Evolutionary conservation across 148 eudicot species (phyloP), one percentile per base, ranked within the genome.

Genomic region (Vaccinium darrowii): DNA sequence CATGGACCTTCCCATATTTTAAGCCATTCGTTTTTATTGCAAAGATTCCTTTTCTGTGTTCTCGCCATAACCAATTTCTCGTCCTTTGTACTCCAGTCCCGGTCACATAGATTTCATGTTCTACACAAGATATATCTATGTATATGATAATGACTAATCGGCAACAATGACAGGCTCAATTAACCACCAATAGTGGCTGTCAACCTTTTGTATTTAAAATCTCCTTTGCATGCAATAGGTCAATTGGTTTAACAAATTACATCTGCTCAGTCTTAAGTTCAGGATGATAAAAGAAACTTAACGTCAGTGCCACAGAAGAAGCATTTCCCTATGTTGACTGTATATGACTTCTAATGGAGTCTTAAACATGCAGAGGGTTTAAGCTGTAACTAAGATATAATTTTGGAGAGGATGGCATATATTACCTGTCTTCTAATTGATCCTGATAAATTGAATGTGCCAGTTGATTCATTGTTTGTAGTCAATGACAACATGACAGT

Each of bases 381-480:
- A 83, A 54, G 49, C 6, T 23, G 19, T 11, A 43, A 58, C 27
- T 23, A 49, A 33, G 54, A 18, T 19, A 33, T 16, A 83, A 36
- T 25, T 69, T n/a, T 36, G n/a, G 12, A 50, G 18, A 39, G 36
- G 10, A 14, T 27, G 0, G 36, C 73, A 67, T 25, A 53, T 15
- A 21, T 63, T 87, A 97, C 99, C 99, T 97, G 99, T 94, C 99
- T 92, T 89, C 99, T 92, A 80, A 97, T 95, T 84, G 99, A 97
- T 81, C 99, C 99, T 8, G 99, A 95, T 88, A 97, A 89, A 88
- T 91, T 92, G 89, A 97, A 97, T 81, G 92, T 87, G 83, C 99
- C 99, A 81, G 93, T 91, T 5, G 93, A 91, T 67, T 93, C 93
- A 82, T 93, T 90, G 85, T 91, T 89, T 74, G 99, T 93, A 57